These are phyloP conservation scores for Apiospora kogelbergensis DNA, from an alignment of 2,329 filamentous ascomycete species.

Conservation along the genomic window DNA sequence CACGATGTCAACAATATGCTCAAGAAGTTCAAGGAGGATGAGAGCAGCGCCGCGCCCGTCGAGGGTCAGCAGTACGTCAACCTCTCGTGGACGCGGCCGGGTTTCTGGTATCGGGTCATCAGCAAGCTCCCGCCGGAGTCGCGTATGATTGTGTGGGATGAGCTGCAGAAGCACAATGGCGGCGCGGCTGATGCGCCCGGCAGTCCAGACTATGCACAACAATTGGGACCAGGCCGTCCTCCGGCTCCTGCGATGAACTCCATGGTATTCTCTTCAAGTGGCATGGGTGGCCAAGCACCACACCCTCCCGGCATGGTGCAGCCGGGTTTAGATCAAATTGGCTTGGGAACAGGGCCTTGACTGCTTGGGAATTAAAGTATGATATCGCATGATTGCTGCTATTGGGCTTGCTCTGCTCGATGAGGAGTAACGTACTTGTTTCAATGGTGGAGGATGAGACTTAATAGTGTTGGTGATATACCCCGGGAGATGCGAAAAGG, in stretches of 20 bases:
- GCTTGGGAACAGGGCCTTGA: conserved; percentile 19
- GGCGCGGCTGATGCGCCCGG: neutral
- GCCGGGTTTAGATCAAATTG: neutral
- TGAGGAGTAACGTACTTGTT: no score
- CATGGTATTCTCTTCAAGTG: neutral
- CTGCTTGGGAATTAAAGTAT: no score
- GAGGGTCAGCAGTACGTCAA: conserved; percentile 7
- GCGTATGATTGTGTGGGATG: conserved; percentile 6
- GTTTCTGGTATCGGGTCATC: conserved; percentile 8
- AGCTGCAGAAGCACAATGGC: neutral
- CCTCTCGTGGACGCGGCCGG: neutral
- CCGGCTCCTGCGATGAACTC: neutral
- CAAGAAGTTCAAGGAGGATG: conserved; percentile 11
- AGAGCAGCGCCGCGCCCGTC: neutral
- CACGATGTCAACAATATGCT: conserved; percentile 11
- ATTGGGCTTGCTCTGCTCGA: no score
- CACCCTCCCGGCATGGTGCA: neutral
- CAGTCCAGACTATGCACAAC: neutral
- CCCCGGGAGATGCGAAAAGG: no score
- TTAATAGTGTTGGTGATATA: no score
- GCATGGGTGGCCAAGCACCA: neutral
- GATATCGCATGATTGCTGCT: no score
- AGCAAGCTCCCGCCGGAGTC: conserved; percentile 9
- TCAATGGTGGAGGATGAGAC: no score
- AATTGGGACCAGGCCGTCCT: neutral